Evolutionary conservation across 768 basidiomycete genomes (phyloP), one percentile per base, ranked within the genome.

Genomic region (Tulasnella calospora): DNA sequence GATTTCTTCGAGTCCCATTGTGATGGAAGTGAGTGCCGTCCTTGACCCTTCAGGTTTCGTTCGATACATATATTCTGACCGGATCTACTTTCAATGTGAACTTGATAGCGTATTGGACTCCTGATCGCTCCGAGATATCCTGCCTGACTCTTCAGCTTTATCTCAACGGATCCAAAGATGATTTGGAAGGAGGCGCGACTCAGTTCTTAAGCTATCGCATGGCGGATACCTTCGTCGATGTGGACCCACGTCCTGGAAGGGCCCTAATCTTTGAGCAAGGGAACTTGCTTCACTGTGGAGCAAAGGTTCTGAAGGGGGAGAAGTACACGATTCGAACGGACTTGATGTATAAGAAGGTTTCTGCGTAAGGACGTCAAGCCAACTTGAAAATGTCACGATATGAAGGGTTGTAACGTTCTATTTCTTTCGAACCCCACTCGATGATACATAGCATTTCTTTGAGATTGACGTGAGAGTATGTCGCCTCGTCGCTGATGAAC

Each of bases 61-160:
- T 38, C 9, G 40, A 40, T 19, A 55, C 51, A 27, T 61, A 2
- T 6, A 61, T 1, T 61, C 30, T 61, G 46, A 61, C 57, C n/a
- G 4, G 27, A 30, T 30, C 30, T 61, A 2, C 23, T 61, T n/a
- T 30, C 5, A 1, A 17, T 47, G 5, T 61, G 8, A 23, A 61
- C 8, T 27, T 2, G 7, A n/a, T 30, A 61, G 36, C 40, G 2
- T 76, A 80, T 55, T 72, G 41, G 21, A 73, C 78, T 3, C 74
- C 78, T 35, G 79, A 79, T 40, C 27, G 44, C 1, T 72, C 61
- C 2, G 79, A 80, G 57, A 44, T 80, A 35, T 79, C 78, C 17
- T 80, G 80, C 79, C 72, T 44, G 38, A 80, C 79, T 36, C 27
- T 80, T 21, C 79, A 80, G 71, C 35, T 80, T 13, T 80, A 80